Base-by-base conservation (phyloP, 768 basidiomycete species). In the Pleurotus platypus region DNA sequence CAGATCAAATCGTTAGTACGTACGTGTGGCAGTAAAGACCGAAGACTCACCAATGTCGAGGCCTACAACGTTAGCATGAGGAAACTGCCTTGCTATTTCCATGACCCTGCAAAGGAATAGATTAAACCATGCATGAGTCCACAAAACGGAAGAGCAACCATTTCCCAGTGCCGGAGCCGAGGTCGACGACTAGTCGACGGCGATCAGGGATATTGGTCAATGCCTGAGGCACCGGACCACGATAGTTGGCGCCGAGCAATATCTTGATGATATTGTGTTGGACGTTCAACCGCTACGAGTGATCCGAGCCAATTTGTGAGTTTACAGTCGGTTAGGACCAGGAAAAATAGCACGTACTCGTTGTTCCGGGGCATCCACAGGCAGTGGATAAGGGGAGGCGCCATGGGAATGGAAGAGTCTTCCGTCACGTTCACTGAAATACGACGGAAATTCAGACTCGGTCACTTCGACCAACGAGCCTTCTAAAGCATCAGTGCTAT, bases 91-190 rank as follows among this genome's bases (percentile, higher is more conserved):
- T 55, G 86, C 87, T 85, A 92, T 87, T 61, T 90, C 87, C 69
- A 86, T 77, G 3, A 84, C 75, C 90, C 90, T 92, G 65, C 60
- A 55, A 49, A 15, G 55, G 62, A 62, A 35, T 38, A 9, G 12
- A 26, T 49, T 54, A 57, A 49, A 57, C 57, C 57, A 53, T 30
- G 40, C 24, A 9, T 30, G 65, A 59, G 61, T 51, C 60, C 51
- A 57, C 56, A 48, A 48, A 58, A 60, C 59, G 65, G 56, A 50
- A 60, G 54, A 50, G 24, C 80, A 60, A 89, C 90, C 90, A 93
- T 70, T 66, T 71, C 4, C 90, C 90, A 15, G 79, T 87, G 15
- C 90, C 90, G 5, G 85, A 88, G 60, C 90, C 85, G n/a, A 91
- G 64, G 69, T 93, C 90, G 48, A 93, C 75, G 45, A 78, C 87